Percentiles rank a stretch among this genome's conserved stretches.
These are phyloP conservation scores for Chytriomyces hyalinus DNA, from an alignment of 192 early-diverging fungal genomes.

Conservation along the genomic window DNA sequence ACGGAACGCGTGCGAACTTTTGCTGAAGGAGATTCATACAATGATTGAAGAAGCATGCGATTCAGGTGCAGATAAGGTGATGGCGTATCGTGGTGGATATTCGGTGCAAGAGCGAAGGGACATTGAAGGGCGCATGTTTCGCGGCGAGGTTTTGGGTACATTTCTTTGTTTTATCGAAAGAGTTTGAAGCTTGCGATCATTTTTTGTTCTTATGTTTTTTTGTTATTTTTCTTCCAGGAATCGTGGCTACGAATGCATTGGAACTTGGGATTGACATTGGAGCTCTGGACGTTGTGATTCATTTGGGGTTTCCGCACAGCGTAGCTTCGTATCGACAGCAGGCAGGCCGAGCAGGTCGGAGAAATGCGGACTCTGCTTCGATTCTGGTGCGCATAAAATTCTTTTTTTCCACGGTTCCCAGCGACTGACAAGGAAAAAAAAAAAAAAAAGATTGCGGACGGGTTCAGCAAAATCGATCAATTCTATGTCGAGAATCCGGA, in stretches of 20 bases:
- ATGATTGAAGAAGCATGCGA: not conserved
- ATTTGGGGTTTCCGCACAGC: conserved; percentile 74
- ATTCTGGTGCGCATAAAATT: conserved; percentile 56
- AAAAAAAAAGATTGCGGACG: conserved; percentile 40
- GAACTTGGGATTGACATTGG: conserved; percentile 88
- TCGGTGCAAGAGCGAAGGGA: conserved; percentile 63
- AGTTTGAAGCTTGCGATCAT: not conserved
- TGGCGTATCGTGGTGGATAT: conserved; percentile 84
- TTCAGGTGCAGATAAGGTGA: conserved; percentile 37
- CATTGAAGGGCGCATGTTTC: conserved; percentile 74
- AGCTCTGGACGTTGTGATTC: conserved; percentile 70
- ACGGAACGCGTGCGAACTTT: conserved; percentile 57
- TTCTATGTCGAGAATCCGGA: conserved; percentile 48
- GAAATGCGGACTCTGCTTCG: conserved; percentile 61
- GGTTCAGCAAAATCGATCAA: conserved; percentile 64
- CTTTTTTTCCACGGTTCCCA: not conserved
- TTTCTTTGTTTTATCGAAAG: not conserved
- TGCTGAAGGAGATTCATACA: conserved; percentile 38
- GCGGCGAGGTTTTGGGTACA: conserved; percentile 58
- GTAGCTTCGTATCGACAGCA: conserved; percentile 72
- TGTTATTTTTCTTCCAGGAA: conserved; percentile 31
- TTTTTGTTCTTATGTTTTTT: conserved; percentile 2
- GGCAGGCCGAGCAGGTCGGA: conserved; percentile 75
- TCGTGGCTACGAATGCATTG: conserved; percentile 79
- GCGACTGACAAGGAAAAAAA: not conserved